Evolutionary conservation across 148 eudicot species (phyloP).

Genomic region (Diospyros lotus): DNA sequence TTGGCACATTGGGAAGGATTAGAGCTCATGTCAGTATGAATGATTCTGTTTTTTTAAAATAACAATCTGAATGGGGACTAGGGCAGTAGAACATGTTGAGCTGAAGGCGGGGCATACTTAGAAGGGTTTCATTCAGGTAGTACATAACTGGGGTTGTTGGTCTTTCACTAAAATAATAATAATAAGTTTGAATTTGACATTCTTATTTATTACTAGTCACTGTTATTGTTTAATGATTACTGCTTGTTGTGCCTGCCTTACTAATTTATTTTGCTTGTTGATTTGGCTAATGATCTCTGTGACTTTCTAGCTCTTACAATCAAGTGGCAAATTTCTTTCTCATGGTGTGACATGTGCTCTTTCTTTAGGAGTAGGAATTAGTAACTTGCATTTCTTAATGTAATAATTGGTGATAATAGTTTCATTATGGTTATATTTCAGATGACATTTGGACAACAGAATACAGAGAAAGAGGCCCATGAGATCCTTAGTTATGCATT

Average conservation of each 20-base stretch:
- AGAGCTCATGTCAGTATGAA: background rate
- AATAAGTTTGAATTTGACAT: background rate
- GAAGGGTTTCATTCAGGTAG: background rate
- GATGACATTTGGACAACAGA: slow-evolving; percentile 98
- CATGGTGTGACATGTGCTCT: background rate
- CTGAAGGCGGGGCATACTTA: background rate
- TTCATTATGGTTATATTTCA: slow-evolving; percentile 27
- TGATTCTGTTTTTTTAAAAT: background rate
- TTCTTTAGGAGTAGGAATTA: background rate
- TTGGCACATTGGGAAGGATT: background rate
- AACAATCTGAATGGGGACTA: background rate
- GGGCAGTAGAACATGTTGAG: background rate
- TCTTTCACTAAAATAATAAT: background rate
- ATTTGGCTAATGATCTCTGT: background rate
- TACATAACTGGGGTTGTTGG: background rate
- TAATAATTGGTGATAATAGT: background rate
- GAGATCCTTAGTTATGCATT: slow-evolving; percentile 78
- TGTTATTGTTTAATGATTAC: background rate
- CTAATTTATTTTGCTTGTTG: background rate
- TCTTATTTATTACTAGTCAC: background rate
- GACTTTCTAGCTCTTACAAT: background rate
- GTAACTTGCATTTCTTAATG: background rate
- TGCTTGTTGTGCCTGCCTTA: background rate
- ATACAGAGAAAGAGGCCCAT: slow-evolving; percentile 94
- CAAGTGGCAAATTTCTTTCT: background rate